Evolutionary conservation across 192 early-diverging fungal genomes (phyloP), one percentile per base, ranked within the genome.

Genomic region (Phlyctochytrium planicorne): DNA sequence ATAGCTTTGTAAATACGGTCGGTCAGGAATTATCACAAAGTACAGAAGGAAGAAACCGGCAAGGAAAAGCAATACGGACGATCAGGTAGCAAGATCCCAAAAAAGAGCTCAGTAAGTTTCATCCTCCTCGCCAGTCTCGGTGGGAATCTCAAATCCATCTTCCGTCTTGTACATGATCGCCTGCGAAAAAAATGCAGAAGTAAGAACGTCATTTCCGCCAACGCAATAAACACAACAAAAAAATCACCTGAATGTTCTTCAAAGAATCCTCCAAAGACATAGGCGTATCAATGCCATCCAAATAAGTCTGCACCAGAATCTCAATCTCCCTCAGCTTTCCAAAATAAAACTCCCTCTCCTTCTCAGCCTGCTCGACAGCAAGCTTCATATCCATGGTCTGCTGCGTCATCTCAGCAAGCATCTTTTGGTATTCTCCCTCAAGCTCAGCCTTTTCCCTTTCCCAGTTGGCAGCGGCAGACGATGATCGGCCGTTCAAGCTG

Each of bases 331-430:
- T 79, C 67, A 97, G 78, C 80, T 97, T 99, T 29, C 76, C 71
- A 77, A 96, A 99, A 68, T 99, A 99, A 75, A 99, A 99, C 67
- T 99, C 95, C 27, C 97, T 83, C 74, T 99, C 95, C 79, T 94
- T 97, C 74, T 96, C 95, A 24, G 94, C 86, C 59, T 91, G 93
- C 61, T 95, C 93, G 34, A 97, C 89, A 29, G 91, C 87, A 25
- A 89, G 83, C 74, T 93, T 93, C 56, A 91, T 79, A 70, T 96
- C 93, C 47, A 82, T 83, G 27, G 91, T 63, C 70, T 96, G 89
- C 68, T 89, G 79, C 55, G 80, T 90, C 69, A 97, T 82, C 29
- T 93, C 89, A 55, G 86, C 80, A 33, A 94, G 63, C 70, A 89
- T 83, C 53, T 84, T 76, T 59, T 89, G 86, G 60, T 84, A 85